These are phyloP conservation scores for Carpinus fangiana DNA, from an alignment of 306 rosid genomes.

Conservation along the genomic window DNA sequence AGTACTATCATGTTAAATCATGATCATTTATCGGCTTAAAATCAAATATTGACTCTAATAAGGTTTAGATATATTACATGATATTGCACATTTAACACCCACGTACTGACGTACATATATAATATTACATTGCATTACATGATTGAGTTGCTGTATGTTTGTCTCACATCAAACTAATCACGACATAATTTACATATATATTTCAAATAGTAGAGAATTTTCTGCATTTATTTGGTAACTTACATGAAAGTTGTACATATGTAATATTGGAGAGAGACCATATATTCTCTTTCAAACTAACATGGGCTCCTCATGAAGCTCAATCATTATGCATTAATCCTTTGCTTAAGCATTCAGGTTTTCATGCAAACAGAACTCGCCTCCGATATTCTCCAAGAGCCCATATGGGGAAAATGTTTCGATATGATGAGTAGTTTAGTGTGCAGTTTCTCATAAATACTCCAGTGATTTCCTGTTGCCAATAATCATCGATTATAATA, in stretches of 20 bases:
- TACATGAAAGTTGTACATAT: background rate
- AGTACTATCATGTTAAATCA: too few relatives aligned
- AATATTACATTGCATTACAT: too few relatives aligned
- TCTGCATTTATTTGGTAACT: background rate
- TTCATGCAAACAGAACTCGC: conserved; percentile 26
- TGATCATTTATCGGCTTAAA: too few relatives aligned
- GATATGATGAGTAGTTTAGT: conserved; percentile 43
- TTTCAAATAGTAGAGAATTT: background rate
- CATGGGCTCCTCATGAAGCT: background rate
- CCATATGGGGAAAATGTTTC: conserved; percentile 67
- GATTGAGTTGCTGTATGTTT: too few relatives aligned
- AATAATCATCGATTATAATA: background rate
- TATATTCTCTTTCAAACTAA: background rate
- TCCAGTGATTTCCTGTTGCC: conserved; percentile 52
- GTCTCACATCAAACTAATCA: too few relatives aligned
- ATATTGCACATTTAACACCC: too few relatives aligned
- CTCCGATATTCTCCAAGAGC: conserved; percentile 54
- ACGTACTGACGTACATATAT: too few relatives aligned
- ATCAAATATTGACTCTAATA: too few relatives aligned
- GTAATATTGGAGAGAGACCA: too few relatives aligned
- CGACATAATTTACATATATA: background rate
- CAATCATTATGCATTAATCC: background rate
- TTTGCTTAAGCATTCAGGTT: background rate
- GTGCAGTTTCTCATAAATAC: conserved; percentile 53
- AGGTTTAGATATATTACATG: too few relatives aligned